A percentile compares a stretch with the other conserved stretches of the same genome.
Conservation (phyloP, 2,329 filamentous ascomycete genomes). For the Didymella lethalis region DNA sequence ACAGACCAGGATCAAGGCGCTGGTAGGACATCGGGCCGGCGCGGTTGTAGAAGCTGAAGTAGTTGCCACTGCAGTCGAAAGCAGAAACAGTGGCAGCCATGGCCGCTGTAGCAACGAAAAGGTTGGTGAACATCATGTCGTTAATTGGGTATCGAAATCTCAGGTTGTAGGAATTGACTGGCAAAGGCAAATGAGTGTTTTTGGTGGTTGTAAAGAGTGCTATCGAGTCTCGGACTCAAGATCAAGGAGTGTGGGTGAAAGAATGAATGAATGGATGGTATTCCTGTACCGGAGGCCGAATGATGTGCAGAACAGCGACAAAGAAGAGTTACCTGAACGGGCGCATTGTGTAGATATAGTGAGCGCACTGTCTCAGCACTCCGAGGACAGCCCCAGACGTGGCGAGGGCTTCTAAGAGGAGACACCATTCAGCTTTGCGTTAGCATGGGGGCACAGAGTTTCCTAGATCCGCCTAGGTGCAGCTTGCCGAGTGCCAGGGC, state of each 20-base stretch:
- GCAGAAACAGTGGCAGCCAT: constrained; percentile 44
- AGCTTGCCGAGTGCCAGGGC: constrained; percentile 25
- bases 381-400: constrained; percentile 29
- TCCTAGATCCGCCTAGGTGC: constrained; percentile 28
- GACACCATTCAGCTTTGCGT: constrained; percentile 24
- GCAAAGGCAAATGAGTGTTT: constrained; percentile 37
- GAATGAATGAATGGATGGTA: constrained; percentile 35
- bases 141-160: constrained; percentile 19
- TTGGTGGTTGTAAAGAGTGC: constrained; percentile 34
- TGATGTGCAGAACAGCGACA: constrained; percentile 29
- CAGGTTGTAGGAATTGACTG: constrained; percentile 18
- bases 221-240: constrained; percentile 48
- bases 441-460: constrained; percentile 23
- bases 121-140: constrained; percentile 41
- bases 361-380: constrained; percentile 23
- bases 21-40: constrained; percentile 47
- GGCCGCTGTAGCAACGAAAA: constrained; percentile 40
- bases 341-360: constrained; percentile 33
- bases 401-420: constrained; percentile 21
- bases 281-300: constrained; percentile 45
- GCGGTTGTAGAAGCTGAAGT: constrained; percentile 52
- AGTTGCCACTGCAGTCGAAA: constrained; percentile 49
- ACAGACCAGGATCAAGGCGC: constrained; percentile 47
- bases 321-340: constrained; percentile 17
- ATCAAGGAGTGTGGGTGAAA: constrained; percentile 36